Evolutionary conservation across 768 basidiomycete species (phyloP), one percentile per base, ranked within the genome.

Genomic region (Termitomyces bulborhizus): DNA sequence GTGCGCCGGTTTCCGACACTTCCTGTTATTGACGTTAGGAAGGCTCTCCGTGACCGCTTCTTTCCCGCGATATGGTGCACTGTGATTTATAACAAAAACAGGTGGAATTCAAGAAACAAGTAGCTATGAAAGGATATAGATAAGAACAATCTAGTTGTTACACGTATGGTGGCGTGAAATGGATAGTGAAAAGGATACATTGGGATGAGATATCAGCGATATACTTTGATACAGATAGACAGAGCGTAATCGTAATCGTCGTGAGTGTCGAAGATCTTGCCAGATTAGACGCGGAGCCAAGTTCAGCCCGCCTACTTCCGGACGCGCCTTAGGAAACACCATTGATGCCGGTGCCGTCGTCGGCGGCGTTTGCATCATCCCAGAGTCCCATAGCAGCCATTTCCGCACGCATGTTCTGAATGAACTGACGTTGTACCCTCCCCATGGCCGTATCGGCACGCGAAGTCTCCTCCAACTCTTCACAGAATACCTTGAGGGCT

Each of bases 401-500:
- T 4, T 50, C 40, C 37, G 40, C 40, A 41, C 13, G 39, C 27
- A 36, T 32, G 2, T 55, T 34, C 12, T 55, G n/a, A 12, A 50
- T 55, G 32, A 55, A 43, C 12, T 4, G 40, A 34, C 31, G 46
- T 27, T 55, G 54, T 7, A 26, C 24, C 47, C 46, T 50, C 34
- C 41, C 54, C 54, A 55, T 13, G 8, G 46, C 31, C 16, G 51
- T 49, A 24, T 52, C 49, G 26, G 16, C 3, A 41, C 43, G 12
- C n/a, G 58, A 40, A 7, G 58, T 55, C 31, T 53, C 51, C 36
- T 51, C 50, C 40, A 56, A 26, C 24, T 55, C 51, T 13, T 41
- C 41, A 42, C 50, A 47, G n/a, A 52, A 29, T 13, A 15, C 18
- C 50, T 45, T 47, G 26, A 59, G 24, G 37, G 26, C 46, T 34